A percentile compares a stretch with the other conserved stretches of the same genome.
Conservation (phyloP, 108 stramenopile genomes). For the Skeletonema grethae region DNA sequence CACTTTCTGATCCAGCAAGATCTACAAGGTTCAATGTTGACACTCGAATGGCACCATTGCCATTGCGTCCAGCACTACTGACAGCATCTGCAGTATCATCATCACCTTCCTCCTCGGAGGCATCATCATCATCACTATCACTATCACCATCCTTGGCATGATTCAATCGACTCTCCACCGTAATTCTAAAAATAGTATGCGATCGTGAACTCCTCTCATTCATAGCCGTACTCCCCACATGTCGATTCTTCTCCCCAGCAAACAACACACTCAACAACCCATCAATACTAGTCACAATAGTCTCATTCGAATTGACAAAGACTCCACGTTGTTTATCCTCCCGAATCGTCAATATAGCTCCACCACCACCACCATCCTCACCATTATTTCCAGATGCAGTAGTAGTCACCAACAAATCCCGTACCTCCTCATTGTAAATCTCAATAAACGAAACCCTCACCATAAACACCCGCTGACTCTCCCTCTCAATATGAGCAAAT, state of each 20-base stretch:
- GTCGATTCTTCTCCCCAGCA: slow-evolving; percentile 87
- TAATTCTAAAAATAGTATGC: slow-evolving; percentile 95
- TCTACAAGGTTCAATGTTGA: slow-evolving; percentile 91
- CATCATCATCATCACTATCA: slow-evolving; percentile 38
- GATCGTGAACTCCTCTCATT: slow-evolving; percentile 95
- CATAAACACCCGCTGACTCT: slow-evolving; percentile 72
- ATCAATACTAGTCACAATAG: slow-evolving; percentile 83
- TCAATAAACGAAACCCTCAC: slow-evolving; percentile 96
- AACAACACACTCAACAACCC: slow-evolving; percentile 72
- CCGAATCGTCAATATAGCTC: slow-evolving; percentile 64
- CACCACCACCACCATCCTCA: slow-evolving; percentile 19
- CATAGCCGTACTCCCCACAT: slow-evolving; percentile 93
- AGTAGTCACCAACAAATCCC: slow-evolving; percentile 82
- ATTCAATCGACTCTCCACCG: slow-evolving; percentile 86
- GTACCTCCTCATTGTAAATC: slow-evolving; percentile 99
- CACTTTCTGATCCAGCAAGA: slow-evolving; percentile 92
- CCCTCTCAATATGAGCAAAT: slow-evolving; percentile 67
- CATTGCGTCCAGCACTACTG: neutral
- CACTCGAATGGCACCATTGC: slow-evolving; percentile 72
- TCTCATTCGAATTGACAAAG: slow-evolving; percentile 90
- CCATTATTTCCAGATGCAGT: no score
- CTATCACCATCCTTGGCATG: slow-evolving; percentile 24
- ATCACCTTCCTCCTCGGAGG: slow-evolving; percentile 21
- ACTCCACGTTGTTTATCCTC: slow-evolving; percentile 96
- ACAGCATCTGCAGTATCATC: slow-evolving; percentile 7